phyloP scores from a whole-genome alignment of 2,329 filamentous ascomycete genomes.

The Rasamsonia emersonii region DNA sequence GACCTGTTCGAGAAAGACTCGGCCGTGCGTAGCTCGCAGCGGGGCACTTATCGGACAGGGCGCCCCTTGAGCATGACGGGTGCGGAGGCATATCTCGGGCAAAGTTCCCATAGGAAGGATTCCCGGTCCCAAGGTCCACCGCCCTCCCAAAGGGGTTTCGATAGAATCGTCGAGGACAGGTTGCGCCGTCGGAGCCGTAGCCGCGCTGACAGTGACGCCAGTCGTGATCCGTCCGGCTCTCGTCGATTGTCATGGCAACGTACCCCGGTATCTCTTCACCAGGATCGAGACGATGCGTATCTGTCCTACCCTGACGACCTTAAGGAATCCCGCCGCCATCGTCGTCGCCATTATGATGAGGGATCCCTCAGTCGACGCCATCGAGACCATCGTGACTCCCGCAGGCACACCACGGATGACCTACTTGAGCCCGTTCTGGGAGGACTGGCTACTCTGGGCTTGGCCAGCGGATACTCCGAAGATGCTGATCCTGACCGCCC shows the following conservation, averaged over 20 bases:
- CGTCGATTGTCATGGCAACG: slow-evolving; percentile 32
- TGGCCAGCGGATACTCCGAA: slow-evolving; percentile 28
- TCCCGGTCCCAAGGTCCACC: slow-evolving; percentile 27
- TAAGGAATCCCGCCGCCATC: slow-evolving; percentile 30
- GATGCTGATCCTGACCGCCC: slow-evolving; percentile 20
- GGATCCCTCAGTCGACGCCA: slow-evolving; percentile 9
- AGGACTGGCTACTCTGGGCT: slow-evolving; percentile 28
- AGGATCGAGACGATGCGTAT: slow-evolving; percentile 37
- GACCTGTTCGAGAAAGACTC: slow-evolving; percentile 41
- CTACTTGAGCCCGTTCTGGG: slow-evolving; percentile 11
- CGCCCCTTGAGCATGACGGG: slow-evolving; percentile 33
- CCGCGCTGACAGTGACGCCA: slow-evolving; percentile 19
- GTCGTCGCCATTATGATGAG: slow-evolving; percentile 4
- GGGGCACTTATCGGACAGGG: slow-evolving; percentile 16
- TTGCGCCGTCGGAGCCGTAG: slow-evolving; percentile 17
- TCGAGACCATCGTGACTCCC: slow-evolving; percentile 15
- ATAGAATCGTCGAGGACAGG: slow-evolving; percentile 24
- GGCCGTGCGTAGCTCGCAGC: slow-evolving; percentile 25
- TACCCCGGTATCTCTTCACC: slow-evolving; percentile 39
- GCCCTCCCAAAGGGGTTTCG: slow-evolving; percentile 29
- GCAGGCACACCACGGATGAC: slow-evolving; percentile 10
- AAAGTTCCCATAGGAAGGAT: slow-evolving; percentile 16
- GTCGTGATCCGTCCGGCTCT: slow-evolving; percentile 29
- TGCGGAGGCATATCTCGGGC: slow-evolving; percentile 24
- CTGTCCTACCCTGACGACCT: slow-evolving; percentile 35